These are phyloP conservation scores for Wickerhamomyces pijperi DNA, from an alignment of 805 yeast species.

Conservation along the genomic window DNA sequence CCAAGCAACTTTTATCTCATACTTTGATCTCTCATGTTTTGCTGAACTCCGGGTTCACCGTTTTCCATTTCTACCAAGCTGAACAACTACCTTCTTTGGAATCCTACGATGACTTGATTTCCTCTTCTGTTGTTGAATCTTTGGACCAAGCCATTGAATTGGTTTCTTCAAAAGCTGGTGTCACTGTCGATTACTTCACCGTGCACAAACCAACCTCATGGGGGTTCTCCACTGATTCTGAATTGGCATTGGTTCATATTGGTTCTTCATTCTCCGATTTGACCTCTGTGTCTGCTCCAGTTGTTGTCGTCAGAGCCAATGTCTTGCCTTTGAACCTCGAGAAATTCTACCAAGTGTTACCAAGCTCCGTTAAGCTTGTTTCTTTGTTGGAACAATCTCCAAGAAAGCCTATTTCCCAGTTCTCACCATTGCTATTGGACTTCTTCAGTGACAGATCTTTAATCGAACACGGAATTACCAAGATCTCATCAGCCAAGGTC, in stretches of 20 bases:
- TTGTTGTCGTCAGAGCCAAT: conserved; percentile 41
- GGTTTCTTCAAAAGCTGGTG: neutral
- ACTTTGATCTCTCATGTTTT: neutral
- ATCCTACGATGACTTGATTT: neutral
- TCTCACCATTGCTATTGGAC: conserved; percentile 68
- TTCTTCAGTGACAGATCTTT: conserved; percentile 48
- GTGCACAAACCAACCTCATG: neutral
- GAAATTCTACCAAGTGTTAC: conserved; percentile 27
- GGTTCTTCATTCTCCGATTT: conserved; percentile 44
- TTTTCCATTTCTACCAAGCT: neutral
- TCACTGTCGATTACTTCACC: neutral
- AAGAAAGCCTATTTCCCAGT: conserved; percentile 23
- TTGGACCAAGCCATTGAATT: neutral
- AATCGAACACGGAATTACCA: conserved; percentile 32
- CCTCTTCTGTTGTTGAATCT: neutral
- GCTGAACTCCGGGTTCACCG: neutral
- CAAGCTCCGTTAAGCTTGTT: conserved; percentile 42
- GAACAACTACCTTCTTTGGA: too few species aligned
- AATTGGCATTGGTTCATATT: conserved; percentile 25
- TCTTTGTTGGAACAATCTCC: conserved; percentile 55
- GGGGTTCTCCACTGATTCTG: conserved; percentile 1
- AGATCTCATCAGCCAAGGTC: conserved; percentile 46
- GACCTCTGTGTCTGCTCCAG: conserved; percentile 21
- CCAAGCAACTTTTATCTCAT: neutral
- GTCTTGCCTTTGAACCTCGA: conserved; percentile 56